phyloP scores from a whole-genome alignment of 306 rosid genomes.

The Vigna reflexopilosa region DNA sequence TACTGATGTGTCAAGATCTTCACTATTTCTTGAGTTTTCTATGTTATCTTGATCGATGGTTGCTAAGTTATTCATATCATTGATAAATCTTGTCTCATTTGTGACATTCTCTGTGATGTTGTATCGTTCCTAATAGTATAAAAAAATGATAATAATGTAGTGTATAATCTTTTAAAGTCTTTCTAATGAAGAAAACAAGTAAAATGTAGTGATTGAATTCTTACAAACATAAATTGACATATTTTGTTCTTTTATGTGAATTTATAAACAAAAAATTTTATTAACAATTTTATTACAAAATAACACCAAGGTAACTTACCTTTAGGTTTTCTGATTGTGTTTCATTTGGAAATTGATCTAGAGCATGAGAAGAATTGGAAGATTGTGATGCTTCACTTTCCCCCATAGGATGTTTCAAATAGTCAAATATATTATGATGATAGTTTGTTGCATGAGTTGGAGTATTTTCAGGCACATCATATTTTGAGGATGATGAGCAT shows the following conservation, averaged over 20 bases:
- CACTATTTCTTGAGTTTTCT: conserved; percentile 45
- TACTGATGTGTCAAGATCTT: conserved; percentile 40
- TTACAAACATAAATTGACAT: not conserved
- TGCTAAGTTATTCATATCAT: conserved; percentile 31
- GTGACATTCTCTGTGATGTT: conserved; percentile 37
- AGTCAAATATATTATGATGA: conserved; percentile 39
- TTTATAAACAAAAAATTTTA: not conserved
- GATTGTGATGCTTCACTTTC: conserved; percentile 43
- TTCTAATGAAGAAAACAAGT: not conserved
- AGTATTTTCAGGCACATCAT: conserved; percentile 41
- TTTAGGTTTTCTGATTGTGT: conserved; percentile 31
- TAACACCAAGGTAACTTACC: conserved; percentile 51
- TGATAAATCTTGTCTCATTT: conserved; percentile 30
- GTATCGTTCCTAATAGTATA: conserved; percentile 42
- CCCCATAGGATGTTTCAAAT: conserved; percentile 29
- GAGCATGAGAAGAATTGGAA: conserved; percentile 42
- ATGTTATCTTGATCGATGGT: conserved; percentile 16
- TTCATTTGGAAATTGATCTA: conserved; percentile 44
- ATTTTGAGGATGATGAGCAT: conserved; percentile 43
- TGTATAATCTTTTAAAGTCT: not conserved
- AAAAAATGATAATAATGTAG: not conserved
- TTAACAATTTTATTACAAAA: not conserved
- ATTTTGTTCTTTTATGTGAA: not conserved
- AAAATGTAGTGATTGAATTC: not conserved
- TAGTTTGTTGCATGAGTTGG: conserved; percentile 22